Base-by-base conservation (phyloP, 129 eudicot genomes). In the Apium graveolens region DNA sequence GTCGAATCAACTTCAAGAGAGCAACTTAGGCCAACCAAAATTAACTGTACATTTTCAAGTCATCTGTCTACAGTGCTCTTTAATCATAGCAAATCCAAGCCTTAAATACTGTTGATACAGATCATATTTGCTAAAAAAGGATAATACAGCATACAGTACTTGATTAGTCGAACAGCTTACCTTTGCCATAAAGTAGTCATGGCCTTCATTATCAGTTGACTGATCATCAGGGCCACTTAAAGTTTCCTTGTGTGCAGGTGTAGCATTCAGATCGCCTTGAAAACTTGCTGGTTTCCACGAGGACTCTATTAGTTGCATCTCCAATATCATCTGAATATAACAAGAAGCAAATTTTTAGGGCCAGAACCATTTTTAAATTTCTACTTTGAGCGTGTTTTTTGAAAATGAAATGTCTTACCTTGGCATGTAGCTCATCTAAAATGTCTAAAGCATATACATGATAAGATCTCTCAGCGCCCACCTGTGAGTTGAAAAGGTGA, bases 381-480 rank as follows among this genome's bases (percentile, higher is more conserved):
- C 21, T 60, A 14, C 10, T 31, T 26, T 7, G 31, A 75, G 35
- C 51, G 77, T 34, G 73, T 24, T 66, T 11, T 38, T 68, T 21
- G 24, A 17, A 31, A 44, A 41, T 78, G 46, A 48, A 76, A 76
- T 9, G 57, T 75, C 83, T 32, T 18, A 93, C 98, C 97, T 91
- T 86, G 21, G 89, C 60, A 83, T 86, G 92, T 49, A 95, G 86
- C 81, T 88, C 91, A 80, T 92, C 97, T 77, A 95, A 55, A 51
- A 88, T 82, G 70, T 85, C 76, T 74, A 87, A 84, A 86, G 88
- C 88, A 44, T 85, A 84, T 46, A 73, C 92, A 79, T 92, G 99
- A 86, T 85, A 95, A 68, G 90, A 90, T 83, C 94, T 90, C 85
- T 95, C 99, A 46, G 99, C 92, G 79, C 87, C 85, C 73, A 95